phyloP scores from a whole-genome alignment of 768 basidiomycete species.

The Russula abietina region DNA sequence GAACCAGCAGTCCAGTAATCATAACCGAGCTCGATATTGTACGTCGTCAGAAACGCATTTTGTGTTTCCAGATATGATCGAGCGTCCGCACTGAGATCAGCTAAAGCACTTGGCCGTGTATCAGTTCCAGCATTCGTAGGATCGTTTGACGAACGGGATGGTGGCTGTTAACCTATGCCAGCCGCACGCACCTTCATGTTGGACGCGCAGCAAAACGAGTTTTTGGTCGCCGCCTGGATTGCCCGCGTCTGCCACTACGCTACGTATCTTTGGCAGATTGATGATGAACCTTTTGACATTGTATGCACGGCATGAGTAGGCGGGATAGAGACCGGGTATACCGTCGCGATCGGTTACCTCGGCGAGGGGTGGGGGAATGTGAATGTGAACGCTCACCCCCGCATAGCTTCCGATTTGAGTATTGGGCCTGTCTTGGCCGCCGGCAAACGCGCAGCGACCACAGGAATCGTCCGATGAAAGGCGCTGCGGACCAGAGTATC shows the following conservation, averaged over 20 bases:
- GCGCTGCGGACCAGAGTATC: conserved; percentile 52
- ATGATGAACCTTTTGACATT: conserved; percentile 48
- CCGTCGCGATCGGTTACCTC: background rate
- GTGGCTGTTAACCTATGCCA: too few species aligned
- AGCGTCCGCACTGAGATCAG: conserved; percentile 54
- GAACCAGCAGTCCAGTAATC: conserved; percentile 85
- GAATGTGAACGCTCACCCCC: conserved; percentile 48
- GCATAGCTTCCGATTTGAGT: conserved; percentile 52
- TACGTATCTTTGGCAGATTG: conserved; percentile 62
- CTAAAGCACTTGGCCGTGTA: conserved; percentile 44
- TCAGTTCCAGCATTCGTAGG: background rate
- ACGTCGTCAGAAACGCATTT: conserved; percentile 48
- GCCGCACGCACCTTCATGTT: conserved; percentile 56
- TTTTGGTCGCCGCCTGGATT: conserved; percentile 43
- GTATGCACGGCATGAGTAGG: background rate
- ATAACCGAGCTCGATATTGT: conserved; percentile 67
- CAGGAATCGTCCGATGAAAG: conserved; percentile 59
- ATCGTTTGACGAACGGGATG: too few species aligned
- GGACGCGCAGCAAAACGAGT: conserved; percentile 61
- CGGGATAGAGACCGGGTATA: background rate
- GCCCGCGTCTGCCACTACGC: conserved; percentile 47
- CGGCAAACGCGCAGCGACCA: conserved; percentile 63
- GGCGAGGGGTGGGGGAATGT: background rate
- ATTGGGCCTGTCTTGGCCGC: conserved; percentile 49
- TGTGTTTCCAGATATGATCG: conserved; percentile 51